phyloP scores from a whole-genome alignment of 192 early-diverging fungal species.

The Cladochytrium replicatum region DNA sequence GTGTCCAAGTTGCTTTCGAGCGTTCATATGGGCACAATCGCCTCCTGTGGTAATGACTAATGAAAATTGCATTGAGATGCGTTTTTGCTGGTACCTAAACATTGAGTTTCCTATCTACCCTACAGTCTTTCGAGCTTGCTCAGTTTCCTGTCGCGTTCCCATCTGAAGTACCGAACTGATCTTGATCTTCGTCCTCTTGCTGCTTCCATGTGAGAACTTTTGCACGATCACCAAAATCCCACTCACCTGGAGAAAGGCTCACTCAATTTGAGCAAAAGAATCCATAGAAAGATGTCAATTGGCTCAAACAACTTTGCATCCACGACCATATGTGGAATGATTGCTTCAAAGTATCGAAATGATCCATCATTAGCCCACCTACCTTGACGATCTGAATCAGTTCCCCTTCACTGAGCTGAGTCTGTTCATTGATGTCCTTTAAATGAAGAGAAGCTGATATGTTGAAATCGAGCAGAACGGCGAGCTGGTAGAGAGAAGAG shows the following conservation, averaged over 20 bases:
- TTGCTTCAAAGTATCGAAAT: not conserved
- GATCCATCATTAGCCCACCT: slow-evolving; percentile 13
- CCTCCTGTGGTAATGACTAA: slow-evolving; percentile 33
- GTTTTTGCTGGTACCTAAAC: slow-evolving; percentile 37
- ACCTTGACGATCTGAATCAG: slow-evolving; percentile 52
- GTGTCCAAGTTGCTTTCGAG: slow-evolving; percentile 55
- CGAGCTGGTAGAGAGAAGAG: slow-evolving; percentile 63
- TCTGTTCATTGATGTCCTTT: slow-evolving; percentile 45
- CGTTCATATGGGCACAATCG: slow-evolving; percentile 85
- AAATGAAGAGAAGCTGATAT: slow-evolving; percentile 26
- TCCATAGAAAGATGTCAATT: too few species aligned
- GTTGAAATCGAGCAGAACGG: slow-evolving; percentile 62
- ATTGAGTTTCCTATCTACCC: slow-evolving; percentile 71
- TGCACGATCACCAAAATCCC: too few species aligned
- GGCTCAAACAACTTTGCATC: too few species aligned
- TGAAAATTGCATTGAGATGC: slow-evolving; percentile 4
- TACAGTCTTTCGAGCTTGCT: slow-evolving; percentile 47
- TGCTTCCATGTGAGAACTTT: too few species aligned
- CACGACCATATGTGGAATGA: not conserved
- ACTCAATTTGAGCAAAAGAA: too few species aligned
- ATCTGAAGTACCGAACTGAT: slow-evolving; percentile 45
- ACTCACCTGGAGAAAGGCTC: too few species aligned
- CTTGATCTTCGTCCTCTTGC: slow-evolving; percentile 77
- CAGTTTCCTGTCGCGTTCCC: slow-evolving; percentile 52
- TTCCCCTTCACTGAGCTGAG: slow-evolving; percentile 43